A percentile compares a stretch with the other conserved stretches of the same genome.
Conservation (phyloP, 2,329 filamentous ascomycete species). For the Septoria petroselini region DNA sequence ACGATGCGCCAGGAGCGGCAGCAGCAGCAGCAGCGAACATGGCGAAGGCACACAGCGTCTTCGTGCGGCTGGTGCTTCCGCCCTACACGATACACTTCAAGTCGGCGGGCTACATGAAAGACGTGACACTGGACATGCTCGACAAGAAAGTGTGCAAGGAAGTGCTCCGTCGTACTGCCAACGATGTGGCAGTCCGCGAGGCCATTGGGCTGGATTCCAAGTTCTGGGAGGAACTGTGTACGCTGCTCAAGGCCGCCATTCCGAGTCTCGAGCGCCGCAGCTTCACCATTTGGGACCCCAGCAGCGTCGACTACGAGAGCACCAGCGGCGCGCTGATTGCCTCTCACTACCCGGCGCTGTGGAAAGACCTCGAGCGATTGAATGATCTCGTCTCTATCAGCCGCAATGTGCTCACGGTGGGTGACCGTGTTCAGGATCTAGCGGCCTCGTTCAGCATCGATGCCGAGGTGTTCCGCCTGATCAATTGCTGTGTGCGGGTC, state of each 20-base stretch:
- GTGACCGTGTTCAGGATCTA: conserved; percentile 61
- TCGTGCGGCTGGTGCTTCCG: conserved; percentile 46
- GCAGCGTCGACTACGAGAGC: conserved; percentile 55
- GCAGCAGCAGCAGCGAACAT: conserved; percentile 9
- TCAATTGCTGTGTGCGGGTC: conserved; percentile 63
- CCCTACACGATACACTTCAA: conserved; percentile 59
- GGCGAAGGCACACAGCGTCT: conserved; percentile 42
- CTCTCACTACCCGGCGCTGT: conserved; percentile 55
- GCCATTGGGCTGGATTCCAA: conserved; percentile 55
- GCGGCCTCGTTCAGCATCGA: conserved; percentile 59
- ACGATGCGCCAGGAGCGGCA: not conserved
- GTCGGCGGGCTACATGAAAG: conserved; percentile 58
- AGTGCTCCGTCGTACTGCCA: conserved; percentile 57
- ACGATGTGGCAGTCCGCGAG: conserved; percentile 52
- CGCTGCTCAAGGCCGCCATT: conserved; percentile 58
- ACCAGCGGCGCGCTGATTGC: conserved; percentile 61
- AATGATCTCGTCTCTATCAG: conserved; percentile 62
- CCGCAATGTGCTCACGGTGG: conserved; percentile 60
- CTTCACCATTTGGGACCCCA: conserved; percentile 59
- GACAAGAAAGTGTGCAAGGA: conserved; percentile 55
- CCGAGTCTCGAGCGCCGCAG: conserved; percentile 60
- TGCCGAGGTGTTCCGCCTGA: conserved; percentile 58
- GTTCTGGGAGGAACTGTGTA: conserved; percentile 60
- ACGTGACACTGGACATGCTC: conserved; percentile 57
- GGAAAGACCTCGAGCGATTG: conserved; percentile 61